These are phyloP conservation scores for Colletotrichum melonis DNA, from an alignment of 2,329 filamentous ascomycete genomes.

Conservation along the genomic window DNA sequence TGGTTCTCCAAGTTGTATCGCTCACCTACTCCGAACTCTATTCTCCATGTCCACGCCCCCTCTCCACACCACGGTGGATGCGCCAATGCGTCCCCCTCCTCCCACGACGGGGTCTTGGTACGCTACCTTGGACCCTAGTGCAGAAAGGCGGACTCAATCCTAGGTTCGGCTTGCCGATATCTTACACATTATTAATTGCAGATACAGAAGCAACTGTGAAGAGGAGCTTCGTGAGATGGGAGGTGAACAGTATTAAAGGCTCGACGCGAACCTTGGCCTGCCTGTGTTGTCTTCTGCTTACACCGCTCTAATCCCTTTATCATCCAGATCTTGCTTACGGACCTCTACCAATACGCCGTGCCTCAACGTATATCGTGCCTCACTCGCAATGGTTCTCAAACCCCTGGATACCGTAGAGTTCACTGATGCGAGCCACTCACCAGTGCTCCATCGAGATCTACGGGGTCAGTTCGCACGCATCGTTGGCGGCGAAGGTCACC, in stretches of 20 bases:
- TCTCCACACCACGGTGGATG: not conserved
- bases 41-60: slow-evolving; percentile 9
- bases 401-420: slow-evolving; percentile 5
- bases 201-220: not conserved
- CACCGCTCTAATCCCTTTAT: not conserved
- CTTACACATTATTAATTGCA: not conserved
- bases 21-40: slow-evolving; percentile 8
- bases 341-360: not conserved
- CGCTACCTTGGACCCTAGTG: not conserved
- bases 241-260: not conserved
- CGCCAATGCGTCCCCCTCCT: not conserved
- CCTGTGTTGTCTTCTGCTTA: not conserved
- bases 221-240: not conserved
- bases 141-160: not conserved
- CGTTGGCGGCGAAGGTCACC: slow-evolving; percentile 48
- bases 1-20: not conserved
- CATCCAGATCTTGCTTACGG: not conserved
- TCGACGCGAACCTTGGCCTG: not conserved
- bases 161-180: not conserved
- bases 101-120: not conserved
- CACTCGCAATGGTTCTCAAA: slow-evolving; percentile 4
- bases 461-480: slow-evolving; percentile 15
- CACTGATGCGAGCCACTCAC: slow-evolving; percentile 8
- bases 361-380: not conserved
- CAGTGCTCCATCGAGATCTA: slow-evolving; percentile 31